These are phyloP conservation scores for Colletotrichum euphorbiae DNA, from an alignment of 2,329 filamentous ascomycete species.

Conservation along the genomic window DNA sequence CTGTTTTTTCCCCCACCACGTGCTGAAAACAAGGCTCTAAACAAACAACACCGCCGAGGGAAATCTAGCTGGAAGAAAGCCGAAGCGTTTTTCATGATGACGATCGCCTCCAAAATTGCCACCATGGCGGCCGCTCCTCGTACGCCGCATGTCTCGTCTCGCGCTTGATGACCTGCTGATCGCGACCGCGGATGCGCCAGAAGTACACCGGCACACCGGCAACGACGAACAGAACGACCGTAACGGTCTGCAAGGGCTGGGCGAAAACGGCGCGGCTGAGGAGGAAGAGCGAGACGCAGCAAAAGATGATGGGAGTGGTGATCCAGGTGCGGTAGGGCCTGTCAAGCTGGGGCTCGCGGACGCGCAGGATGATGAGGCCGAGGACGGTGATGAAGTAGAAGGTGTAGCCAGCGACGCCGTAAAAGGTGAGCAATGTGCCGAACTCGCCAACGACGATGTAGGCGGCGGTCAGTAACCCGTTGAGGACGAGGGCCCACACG, in stretches of 20 bases:
- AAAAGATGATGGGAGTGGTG: constrained; percentile 96
- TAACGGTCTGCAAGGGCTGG: constrained; percentile 88
- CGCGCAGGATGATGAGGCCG: constrained; percentile 89
- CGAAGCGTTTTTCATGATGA: not conserved
- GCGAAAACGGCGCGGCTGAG: constrained; percentile 90
- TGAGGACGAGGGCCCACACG: constrained; percentile 90
- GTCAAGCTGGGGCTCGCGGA: constrained; percentile 87
- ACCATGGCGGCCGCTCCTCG: constrained; percentile 57
- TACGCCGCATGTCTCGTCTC: constrained; percentile 45
- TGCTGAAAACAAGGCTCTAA: constrained; percentile 6
- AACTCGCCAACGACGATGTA: constrained; percentile 94
- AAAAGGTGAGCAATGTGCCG: constrained; percentile 91
- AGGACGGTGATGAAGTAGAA: constrained; percentile 98
- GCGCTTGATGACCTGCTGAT: constrained; percentile 60
- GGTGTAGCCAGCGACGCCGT: constrained; percentile 95
- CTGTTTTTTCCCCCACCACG: not conserved
- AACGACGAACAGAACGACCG: constrained; percentile 86
- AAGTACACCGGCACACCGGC: constrained; percentile 90
- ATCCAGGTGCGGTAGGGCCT: constrained; percentile 97
- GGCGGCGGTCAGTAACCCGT: constrained; percentile 75
- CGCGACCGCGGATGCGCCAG: constrained; percentile 80
- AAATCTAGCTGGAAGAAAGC: not conserved
- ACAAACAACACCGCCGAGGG: not conserved
- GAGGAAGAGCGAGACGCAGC: constrained; percentile 94
- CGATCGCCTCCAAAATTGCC: constrained; percentile 70